Percentiles rank a stretch among this genome's conserved stretches.
phyloP scores from a whole-genome alignment of 768 basidiomycete species.

The Amyloporia xantha region DNA sequence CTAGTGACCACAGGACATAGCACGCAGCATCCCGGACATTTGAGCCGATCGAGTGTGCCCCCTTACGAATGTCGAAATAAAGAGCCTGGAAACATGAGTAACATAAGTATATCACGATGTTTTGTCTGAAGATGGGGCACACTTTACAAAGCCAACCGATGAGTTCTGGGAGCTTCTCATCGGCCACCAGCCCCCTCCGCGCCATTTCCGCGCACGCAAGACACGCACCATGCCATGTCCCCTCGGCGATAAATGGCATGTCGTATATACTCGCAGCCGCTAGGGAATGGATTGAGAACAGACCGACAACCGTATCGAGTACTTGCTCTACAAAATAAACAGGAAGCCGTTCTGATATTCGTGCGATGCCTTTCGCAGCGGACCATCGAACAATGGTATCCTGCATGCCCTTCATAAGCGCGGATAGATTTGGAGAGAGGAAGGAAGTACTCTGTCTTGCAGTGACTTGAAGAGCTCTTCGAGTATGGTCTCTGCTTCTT shows the following conservation, averaged over 20 bases:
- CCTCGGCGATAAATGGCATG: constrained; percentile 72
- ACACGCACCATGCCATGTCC: constrained; percentile 92
- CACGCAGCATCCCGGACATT: constrained; percentile 92
- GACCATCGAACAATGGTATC: constrained; percentile 95
- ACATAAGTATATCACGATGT: background rate
- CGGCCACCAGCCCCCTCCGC: constrained; percentile 64
- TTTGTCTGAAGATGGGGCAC: constrained; percentile 1
- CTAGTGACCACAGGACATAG: constrained; percentile 93
- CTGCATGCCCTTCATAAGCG: constrained; percentile 33
- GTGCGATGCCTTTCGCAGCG: constrained; percentile 85
- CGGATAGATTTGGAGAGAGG: too few species aligned
- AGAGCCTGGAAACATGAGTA: constrained; percentile 51
- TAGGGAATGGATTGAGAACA: constrained; percentile 74
- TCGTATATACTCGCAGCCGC: constrained; percentile 61
- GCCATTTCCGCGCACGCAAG: constrained; percentile 91
- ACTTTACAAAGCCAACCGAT: constrained; percentile 83
- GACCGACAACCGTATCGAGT: constrained; percentile 65
- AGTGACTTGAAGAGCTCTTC: constrained; percentile 67
- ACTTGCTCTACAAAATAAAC: constrained; percentile 70
- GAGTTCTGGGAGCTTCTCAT: constrained; percentile 50
- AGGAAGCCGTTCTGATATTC: constrained; percentile 78
- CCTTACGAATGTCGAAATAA: constrained; percentile 87
- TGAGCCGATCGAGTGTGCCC: constrained; percentile 89
- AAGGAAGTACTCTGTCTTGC: constrained; percentile 69
- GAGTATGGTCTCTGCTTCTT: constrained; percentile 68